Evolutionary conservation across 1,284 basidiomycete species (phyloP).

Genomic region (Sphaerobolus stellatus): DNA sequence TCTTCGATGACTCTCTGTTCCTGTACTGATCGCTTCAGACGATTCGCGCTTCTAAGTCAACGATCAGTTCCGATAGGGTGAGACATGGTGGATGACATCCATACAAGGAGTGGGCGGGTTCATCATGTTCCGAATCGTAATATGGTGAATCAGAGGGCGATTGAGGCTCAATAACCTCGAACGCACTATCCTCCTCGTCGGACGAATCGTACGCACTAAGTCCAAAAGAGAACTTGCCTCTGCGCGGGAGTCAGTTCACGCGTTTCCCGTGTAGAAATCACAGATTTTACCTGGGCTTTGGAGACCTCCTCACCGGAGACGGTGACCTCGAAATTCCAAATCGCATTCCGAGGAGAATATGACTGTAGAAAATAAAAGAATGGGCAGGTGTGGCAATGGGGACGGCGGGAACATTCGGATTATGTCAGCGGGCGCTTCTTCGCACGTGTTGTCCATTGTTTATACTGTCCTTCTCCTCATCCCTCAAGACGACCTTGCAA

Average conservation of each 20-base stretch:
- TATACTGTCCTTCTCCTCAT: background rate
- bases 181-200: slow-evolving; percentile 39
- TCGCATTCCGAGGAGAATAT: slow-evolving; percentile 17
- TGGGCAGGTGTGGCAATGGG: too few species aligned
- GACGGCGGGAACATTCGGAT: background rate
- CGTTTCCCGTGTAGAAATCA: slow-evolving; percentile 22
- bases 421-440: background rate
- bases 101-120: slow-evolving; percentile 42
- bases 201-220: slow-evolving; percentile 49
- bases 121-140: slow-evolving; percentile 18
- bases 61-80: slow-evolving; percentile 2
- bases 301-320: background rate
- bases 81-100: slow-evolving; percentile 20
- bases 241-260: slow-evolving; percentile 16
- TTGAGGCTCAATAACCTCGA: slow-evolving; percentile 6
- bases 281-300: slow-evolving; percentile 6
- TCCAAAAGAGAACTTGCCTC: slow-evolving; percentile 53
- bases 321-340: background rate
- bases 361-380: slow-evolving; percentile 5
- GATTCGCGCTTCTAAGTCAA: slow-evolving; percentile 11
- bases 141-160: slow-evolving; percentile 11
- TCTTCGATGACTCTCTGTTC: slow-evolving; percentile 61
- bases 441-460: slow-evolving; percentile 6
- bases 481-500: slow-evolving; percentile 11
- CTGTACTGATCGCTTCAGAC: slow-evolving; percentile 30